A percentile compares a stretch with the other conserved stretches of the same genome.
Evolutionary conservation across 768 basidiomycete species (phyloP).

Genomic region (Crucibulum laeve): DNA sequence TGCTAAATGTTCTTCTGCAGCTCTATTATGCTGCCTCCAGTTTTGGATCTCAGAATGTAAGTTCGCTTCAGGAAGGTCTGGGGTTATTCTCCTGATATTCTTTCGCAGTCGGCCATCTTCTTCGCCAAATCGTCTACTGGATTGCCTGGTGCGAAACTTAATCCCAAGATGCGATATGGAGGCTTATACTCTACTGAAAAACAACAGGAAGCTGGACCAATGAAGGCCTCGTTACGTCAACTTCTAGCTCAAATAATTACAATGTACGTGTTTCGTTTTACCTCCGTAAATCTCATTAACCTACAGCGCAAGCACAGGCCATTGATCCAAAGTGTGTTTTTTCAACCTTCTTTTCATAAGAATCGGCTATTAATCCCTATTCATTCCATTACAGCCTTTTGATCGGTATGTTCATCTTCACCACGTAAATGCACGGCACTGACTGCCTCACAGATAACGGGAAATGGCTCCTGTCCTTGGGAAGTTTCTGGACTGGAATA

Average conservation of each 20-base stretch:
- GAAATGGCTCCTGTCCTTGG: constrained; percentile 46
- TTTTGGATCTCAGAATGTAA: constrained; percentile 47
- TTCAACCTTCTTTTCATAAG: not conserved
- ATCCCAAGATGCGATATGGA: not conserved
- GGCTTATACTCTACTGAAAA: not conserved
- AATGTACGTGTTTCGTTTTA: constrained; percentile 25
- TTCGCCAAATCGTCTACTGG: constrained; percentile 50
- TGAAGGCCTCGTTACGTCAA: constrained; percentile 43
- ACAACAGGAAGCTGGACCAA: constrained; percentile 36
- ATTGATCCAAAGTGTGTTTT: constrained; percentile 47
- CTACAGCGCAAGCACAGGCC: constrained; percentile 26
- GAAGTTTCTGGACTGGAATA: constrained; percentile 56
- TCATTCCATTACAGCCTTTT: constrained; percentile 16
- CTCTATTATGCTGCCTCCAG: constrained; percentile 52
- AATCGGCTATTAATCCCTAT: constrained; percentile 1
- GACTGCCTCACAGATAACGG: constrained; percentile 24
- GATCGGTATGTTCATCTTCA: constrained; percentile 18
- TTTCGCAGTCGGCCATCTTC: constrained; percentile 44
- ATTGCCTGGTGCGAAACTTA: constrained; percentile 23
- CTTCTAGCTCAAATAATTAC: constrained; percentile 30
- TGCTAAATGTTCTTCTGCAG: constrained; percentile 18
- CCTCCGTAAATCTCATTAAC: not conserved
- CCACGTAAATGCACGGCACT: not conserved
- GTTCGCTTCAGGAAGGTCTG: not conserved
- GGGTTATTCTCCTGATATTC: not conserved